Evolutionary conservation across 768 basidiomycete genomes (phyloP).

Genomic region (Russula vinacea): DNA sequence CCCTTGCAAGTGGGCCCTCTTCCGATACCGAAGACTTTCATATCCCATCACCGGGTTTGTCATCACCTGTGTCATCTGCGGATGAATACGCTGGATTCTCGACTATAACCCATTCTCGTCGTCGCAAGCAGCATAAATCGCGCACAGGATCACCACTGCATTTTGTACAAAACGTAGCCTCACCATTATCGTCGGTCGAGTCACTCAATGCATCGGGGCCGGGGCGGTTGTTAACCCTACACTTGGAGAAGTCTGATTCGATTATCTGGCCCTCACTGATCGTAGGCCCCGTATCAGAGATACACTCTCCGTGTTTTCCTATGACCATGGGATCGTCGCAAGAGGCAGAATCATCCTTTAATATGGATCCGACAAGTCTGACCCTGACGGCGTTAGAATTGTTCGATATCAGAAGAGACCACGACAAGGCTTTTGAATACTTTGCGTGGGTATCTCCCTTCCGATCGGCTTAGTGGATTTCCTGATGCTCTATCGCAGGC

Average conservation of each 20-base stretch:
- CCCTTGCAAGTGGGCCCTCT: constrained; percentile 67
- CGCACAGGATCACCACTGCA: constrained; percentile 50
- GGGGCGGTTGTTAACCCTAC: constrained; percentile 71
- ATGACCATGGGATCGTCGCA: constrained; percentile 54
- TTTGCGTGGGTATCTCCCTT: constrained; percentile 55
- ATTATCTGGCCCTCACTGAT: constrained; percentile 82
- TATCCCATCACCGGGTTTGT: constrained; percentile 53
- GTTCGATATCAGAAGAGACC: constrained; percentile 70
- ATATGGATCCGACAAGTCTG: constrained; percentile 84
- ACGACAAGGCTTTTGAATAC: constrained; percentile 76
- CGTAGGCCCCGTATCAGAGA: constrained; percentile 66
- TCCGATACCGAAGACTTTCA: constrained; percentile 69
- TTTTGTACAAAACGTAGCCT: constrained; percentile 53
- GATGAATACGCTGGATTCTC: constrained; percentile 39
- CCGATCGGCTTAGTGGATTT: background rate
- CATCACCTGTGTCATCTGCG: constrained; percentile 59
- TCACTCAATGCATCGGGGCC: constrained; percentile 56
- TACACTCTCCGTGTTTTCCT: constrained; percentile 51
- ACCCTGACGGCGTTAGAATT: constrained; percentile 67
- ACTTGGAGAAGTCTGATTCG: constrained; percentile 75
- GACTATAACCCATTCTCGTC: constrained; percentile 22
- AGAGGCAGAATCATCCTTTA: constrained; percentile 59
- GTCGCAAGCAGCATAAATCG: constrained; percentile 42
- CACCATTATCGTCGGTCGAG: constrained; percentile 78
- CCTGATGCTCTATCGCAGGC: constrained; percentile 42